Conservation (phyloP, 2,329 filamentous ascomycete genomes). For the Ophiostoma angusticollis region DNA sequence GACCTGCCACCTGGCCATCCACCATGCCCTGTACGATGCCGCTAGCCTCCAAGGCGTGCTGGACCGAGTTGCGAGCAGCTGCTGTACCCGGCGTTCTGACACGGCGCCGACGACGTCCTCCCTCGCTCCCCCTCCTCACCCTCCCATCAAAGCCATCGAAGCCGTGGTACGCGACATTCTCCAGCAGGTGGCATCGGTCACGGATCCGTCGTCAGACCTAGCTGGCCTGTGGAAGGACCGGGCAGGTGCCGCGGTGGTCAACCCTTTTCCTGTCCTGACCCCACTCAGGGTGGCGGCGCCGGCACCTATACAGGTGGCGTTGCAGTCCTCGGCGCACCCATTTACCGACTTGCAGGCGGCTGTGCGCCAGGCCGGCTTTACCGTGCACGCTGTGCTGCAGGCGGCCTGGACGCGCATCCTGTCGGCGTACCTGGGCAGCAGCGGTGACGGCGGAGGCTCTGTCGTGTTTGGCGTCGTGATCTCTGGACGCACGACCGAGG, state of each 20-base stretch:
- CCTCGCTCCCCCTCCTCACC: too few relatives aligned
- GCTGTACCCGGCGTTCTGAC: too few relatives aligned
- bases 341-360: slow-evolving; percentile 37
- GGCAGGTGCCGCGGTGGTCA: slow-evolving; percentile 41
- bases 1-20: slow-evolving; percentile 35
- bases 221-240: slow-evolving; percentile 51
- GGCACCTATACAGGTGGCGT: slow-evolving; percentile 17
- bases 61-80: slow-evolving; percentile 45
- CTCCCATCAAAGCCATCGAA: slow-evolving; percentile 17
- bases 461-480: slow-evolving; percentile 72
- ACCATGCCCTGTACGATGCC: slow-evolving; percentile 82
- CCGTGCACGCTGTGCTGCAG: slow-evolving; percentile 63
- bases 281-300: slow-evolving; percentile 39
- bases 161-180: slow-evolving; percentile 30
- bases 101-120: too few relatives aligned
- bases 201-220: slow-evolving; percentile 17
- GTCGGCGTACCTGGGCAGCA: slow-evolving; percentile 64
- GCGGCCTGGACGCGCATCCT: slow-evolving; percentile 67
- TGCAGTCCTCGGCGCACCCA: slow-evolving; percentile 25
- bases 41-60: slow-evolving; percentile 56
- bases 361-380: slow-evolving; percentile 48
- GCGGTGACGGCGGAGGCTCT: slow-evolving; percentile 49
- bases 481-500: slow-evolving; percentile 55
- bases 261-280: slow-evolving; percentile 65
- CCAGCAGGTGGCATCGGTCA: slow-evolving; percentile 18